These are phyloP conservation scores for Marsdenia floribunda DNA, from an alignment of 257 asterid species.

Conservation along the genomic window DNA sequence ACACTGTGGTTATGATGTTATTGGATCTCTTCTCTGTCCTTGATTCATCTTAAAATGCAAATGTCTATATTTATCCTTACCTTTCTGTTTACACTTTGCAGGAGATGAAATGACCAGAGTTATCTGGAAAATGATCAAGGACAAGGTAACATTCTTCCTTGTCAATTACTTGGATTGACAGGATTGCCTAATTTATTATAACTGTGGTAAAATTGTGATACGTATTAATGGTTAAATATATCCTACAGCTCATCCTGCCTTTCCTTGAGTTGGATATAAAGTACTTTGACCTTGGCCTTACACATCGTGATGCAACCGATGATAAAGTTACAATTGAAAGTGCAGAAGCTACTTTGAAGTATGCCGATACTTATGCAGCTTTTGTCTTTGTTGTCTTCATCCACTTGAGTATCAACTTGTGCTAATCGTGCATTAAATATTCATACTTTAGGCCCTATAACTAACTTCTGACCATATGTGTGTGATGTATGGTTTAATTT, in stretches of 20 bases:
- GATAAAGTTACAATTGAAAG: slow-evolving; percentile 97
- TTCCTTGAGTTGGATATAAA: slow-evolving; percentile 92
- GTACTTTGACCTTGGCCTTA: slow-evolving; percentile 94
- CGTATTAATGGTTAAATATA: slow-evolving; percentile 15
- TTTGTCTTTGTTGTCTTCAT: neutral
- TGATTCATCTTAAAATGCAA: neutral
- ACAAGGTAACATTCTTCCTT: slow-evolving; percentile 50
- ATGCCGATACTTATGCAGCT: slow-evolving; percentile 15
- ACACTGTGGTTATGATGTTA: neutral
- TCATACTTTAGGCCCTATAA: neutral
- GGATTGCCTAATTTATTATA: neutral
- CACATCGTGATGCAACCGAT: slow-evolving; percentile 91
- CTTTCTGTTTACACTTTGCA: slow-evolving; percentile 27
- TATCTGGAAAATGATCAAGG: slow-evolving; percentile 88
- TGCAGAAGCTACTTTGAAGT: slow-evolving; percentile 99
- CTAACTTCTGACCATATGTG: neutral
- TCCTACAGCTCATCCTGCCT: slow-evolving; percentile 77
- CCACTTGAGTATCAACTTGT: neutral
- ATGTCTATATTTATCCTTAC: slow-evolving; percentile 5
- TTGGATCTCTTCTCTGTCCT: neutral
- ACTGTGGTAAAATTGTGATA: slow-evolving; percentile 3
- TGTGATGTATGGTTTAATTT: slow-evolving; percentile 20
- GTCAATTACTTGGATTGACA: neutral
- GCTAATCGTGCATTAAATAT: neutral
- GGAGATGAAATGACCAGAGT: slow-evolving; percentile 99